Conservation (phyloP, 2,329 filamentous ascomycete genomes). For the Colletotrichum lini region DNA sequence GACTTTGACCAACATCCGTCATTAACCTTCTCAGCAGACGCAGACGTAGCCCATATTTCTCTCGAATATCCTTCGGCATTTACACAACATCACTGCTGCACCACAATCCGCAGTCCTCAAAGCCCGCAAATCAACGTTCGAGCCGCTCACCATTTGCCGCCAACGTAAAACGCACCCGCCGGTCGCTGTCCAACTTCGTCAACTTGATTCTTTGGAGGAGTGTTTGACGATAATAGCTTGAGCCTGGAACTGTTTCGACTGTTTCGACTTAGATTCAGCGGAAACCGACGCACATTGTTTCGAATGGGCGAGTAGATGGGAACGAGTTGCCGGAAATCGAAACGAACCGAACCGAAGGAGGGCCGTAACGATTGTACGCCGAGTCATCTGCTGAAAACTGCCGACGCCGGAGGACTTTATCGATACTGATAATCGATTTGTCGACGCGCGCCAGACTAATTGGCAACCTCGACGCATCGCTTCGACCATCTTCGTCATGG, state of each 20-base stretch:
- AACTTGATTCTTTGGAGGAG: not conserved
- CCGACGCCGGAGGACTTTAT: not conserved
- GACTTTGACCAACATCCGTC: slow-evolving; percentile 13
- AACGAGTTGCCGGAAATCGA: slow-evolving; percentile 11
- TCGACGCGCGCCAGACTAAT: not conserved
- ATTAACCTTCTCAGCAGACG: slow-evolving; percentile 24
- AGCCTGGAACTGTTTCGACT: slow-evolving; percentile 33
- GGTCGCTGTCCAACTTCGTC: slow-evolving; percentile 3
- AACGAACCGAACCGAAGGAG: slow-evolving; percentile 7
- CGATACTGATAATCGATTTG: not conserved
- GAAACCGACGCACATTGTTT: slow-evolving; percentile 7
- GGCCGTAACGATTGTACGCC: not conserved
- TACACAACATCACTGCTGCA: not conserved
- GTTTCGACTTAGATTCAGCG: slow-evolving; percentile 33
- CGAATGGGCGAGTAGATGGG: slow-evolving; percentile 21
- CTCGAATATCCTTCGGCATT: not conserved
- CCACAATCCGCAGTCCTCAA: not conserved
- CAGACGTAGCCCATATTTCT: not conserved
- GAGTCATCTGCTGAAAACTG: not conserved
- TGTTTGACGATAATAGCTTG: slow-evolving; percentile 16
- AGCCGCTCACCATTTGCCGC: not conserved
- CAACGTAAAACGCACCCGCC: not conserved
- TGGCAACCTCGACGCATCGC: not conserved
- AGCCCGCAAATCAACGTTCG: not conserved
- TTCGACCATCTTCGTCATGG: slow-evolving; percentile 53